Base-by-base conservation (phyloP, 164 flowering plant genomes). In the Magnolia officinalis region DNA sequence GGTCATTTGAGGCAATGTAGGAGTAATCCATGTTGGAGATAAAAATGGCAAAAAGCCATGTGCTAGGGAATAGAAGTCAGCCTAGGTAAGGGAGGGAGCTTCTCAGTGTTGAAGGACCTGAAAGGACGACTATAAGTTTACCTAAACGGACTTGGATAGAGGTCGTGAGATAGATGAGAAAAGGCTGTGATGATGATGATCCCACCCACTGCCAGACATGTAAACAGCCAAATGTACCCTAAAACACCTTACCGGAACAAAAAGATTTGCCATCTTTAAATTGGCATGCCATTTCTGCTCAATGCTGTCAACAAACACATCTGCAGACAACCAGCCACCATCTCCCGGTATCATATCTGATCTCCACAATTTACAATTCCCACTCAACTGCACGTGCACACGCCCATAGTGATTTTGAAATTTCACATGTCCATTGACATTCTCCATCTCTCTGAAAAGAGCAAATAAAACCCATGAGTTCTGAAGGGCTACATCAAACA, bases 231-330 rank as follows among this genome's bases (percentile, higher is more conserved):
- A 55, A 58, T 9, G 50, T 19, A 45, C 26, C 45, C 19, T 51
- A 37, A 18, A 63, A 84, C 74, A 85, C 80, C 87, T 87, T 88
- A 96, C 99, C 90, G 99, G 99, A 73, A 77, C 98, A 90, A 87
- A 94, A 63, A 96, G 82, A 79, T 96, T 89, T 21, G 75, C 84
- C 59, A 96, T 82, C 85, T 96, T 96, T 73, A 96, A 76, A 86
- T 92, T 92, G 70, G 90, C 97, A 85, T 93, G 97, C 98, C 98
- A 96, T 63, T 87, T 85, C 86, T 96, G 98, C 87, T 94, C 98
- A 75, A 87, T 55, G 66, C 72, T 79, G 82, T 89, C 98, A 64
- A 93, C 95, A 84, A 92, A 94, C 77, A 94, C 98, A 89, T 94
- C 92, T 7, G 88, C 81, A 72, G 96, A 89, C 84, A 96, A 85